Base-by-base conservation (phyloP, 2,329 filamentous ascomycete species). In the Bipolaris gigantea region DNA sequence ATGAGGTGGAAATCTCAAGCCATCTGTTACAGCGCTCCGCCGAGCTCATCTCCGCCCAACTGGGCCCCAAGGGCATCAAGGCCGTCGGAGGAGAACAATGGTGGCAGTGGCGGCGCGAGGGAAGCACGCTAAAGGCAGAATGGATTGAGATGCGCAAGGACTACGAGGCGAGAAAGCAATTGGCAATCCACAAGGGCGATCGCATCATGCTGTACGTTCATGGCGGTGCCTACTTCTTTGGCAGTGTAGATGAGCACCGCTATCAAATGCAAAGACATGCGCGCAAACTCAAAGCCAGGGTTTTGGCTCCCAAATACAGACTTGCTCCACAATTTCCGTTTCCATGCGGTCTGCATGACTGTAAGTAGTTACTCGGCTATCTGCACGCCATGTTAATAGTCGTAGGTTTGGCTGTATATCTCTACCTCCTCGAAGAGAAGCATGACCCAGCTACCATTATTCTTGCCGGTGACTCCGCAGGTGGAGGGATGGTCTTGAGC, bases 191-290 rank as follows among this genome's bases (percentile, higher is more conserved):
- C 16, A 80, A 82, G 19, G 83, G 84, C 16, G 86, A 86, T 62
- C 85, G 92, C 48, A 86, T 96, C 53, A 96, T 97, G 84, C 79
- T 99, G 21, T 97, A 97, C 75, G 81, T 97, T 19, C 94, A 97
- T 69, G 94, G 94, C 13, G 93, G 93, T 6, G 93, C 89, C 18
- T 97, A 96, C 76, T 99, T 88, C 76, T 97, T 99, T 72, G 93
- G 94, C 13, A 95, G 91, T 64, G 88, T 97, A 34, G 92, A 97
- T 70, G 92, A 96, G 74, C 94, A 97, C 78, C 87, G 94, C n/a
- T 97, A 97, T 76, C 93, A 97, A 80, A 86, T 99, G 81, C 94
- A 99, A 75, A 84, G 93, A 44, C 92, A 97, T 81, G 94, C 94
- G 25, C 84, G 94, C 49, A 97, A 97, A 76, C 81, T 99, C 56